Evolutionary conservation across 768 basidiomycete species (phyloP).

Genomic region (Neoboletus subvelutipes): DNA sequence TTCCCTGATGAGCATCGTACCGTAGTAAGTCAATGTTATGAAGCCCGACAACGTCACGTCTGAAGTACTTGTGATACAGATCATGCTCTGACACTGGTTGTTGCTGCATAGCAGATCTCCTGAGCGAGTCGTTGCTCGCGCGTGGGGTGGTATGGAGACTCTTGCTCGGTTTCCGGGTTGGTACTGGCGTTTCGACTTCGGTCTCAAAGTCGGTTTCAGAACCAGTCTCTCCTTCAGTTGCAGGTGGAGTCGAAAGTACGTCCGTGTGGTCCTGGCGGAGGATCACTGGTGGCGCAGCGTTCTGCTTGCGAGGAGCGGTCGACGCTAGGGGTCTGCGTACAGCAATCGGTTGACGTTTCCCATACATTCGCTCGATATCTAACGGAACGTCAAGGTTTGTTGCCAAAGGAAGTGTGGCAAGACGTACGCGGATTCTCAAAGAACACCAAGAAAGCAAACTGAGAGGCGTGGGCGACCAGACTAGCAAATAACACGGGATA

Average conservation of each 20-base stretch:
- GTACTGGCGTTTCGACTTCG: constrained; percentile 52
- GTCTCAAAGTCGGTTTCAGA: constrained; percentile 71
- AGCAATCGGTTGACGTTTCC: constrained; percentile 87
- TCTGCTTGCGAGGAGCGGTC: constrained; percentile 17
- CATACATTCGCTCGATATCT: constrained; percentile 96
- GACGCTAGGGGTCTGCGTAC: constrained; percentile 67
- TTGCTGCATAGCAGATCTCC: neutral
- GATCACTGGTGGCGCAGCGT: constrained; percentile 5
- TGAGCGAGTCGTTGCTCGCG: constrained; percentile 9
- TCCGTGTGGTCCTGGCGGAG: constrained; percentile 28
- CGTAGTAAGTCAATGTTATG: constrained; percentile 82
- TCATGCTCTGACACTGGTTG: constrained; percentile 74
- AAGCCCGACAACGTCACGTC: constrained; percentile 80
- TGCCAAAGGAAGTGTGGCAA: neutral
- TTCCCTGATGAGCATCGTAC: constrained; percentile 41
- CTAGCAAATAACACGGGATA: constrained; percentile 91
- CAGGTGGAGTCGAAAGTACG: constrained; percentile 54
- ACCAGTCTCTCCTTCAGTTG: constrained; percentile 70
- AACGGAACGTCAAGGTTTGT: constrained; percentile 1
- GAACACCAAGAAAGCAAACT: constrained; percentile 92
- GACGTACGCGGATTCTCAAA: constrained; percentile 96
- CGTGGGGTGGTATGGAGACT: neutral
- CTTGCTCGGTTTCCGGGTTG: constrained; percentile 9
- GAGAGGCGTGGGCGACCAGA: constrained; percentile 91
- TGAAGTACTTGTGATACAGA: constrained; percentile 85